Percentiles rank a stretch among this genome's conserved stretches.
Conservation (phyloP, 306 rosid genomes). For the Nissolia schottii region DNA sequence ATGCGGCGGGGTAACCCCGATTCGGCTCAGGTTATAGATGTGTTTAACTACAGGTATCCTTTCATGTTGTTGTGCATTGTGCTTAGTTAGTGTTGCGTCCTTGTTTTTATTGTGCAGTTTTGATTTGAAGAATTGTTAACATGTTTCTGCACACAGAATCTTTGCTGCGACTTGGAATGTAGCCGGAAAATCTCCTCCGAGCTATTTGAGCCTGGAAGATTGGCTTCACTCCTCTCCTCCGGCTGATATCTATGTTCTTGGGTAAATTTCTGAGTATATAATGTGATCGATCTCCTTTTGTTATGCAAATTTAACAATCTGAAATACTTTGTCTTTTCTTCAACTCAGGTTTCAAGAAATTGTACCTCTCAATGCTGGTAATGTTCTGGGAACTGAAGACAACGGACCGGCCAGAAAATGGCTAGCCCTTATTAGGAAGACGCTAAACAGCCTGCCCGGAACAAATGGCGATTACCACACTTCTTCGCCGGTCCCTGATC, state of each 20-base stretch:
- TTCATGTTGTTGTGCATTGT: slow-evolving; percentile 12
- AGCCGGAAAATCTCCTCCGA: slow-evolving; percentile 93
- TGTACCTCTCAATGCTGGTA: slow-evolving; percentile 98
- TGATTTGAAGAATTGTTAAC: neutral
- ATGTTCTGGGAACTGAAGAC: slow-evolving; percentile 97
- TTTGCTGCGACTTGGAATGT: slow-evolving; percentile 98
- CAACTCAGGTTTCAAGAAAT: slow-evolving; percentile 91
- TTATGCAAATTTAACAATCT: neutral
- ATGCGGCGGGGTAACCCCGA: slow-evolving; percentile 64
- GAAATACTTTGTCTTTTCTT: slow-evolving; percentile 10
- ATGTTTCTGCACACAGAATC: slow-evolving; percentile 51
- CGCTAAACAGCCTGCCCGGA: slow-evolving; percentile 88
- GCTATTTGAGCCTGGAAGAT: slow-evolving; percentile 79
- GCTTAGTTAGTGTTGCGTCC: neutral
- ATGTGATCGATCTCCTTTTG: slow-evolving; percentile 1
- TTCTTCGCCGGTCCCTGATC: slow-evolving; percentile 86
- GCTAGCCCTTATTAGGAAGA: slow-evolving; percentile 83
- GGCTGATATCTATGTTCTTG: slow-evolving; percentile 93
- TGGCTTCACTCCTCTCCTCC: slow-evolving; percentile 98
- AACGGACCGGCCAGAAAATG: slow-evolving; percentile 97
- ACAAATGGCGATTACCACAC: slow-evolving; percentile 66
- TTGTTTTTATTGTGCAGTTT: too few relatives aligned
- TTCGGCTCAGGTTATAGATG: slow-evolving; percentile 60
- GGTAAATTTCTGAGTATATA: slow-evolving; percentile 43
- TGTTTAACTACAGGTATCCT: slow-evolving; percentile 69